Evolutionary conservation across 1,284 basidiomycete genomes (phyloP), one percentile per base, ranked within the genome.

Genomic region (Inonotus hispidus): DNA sequence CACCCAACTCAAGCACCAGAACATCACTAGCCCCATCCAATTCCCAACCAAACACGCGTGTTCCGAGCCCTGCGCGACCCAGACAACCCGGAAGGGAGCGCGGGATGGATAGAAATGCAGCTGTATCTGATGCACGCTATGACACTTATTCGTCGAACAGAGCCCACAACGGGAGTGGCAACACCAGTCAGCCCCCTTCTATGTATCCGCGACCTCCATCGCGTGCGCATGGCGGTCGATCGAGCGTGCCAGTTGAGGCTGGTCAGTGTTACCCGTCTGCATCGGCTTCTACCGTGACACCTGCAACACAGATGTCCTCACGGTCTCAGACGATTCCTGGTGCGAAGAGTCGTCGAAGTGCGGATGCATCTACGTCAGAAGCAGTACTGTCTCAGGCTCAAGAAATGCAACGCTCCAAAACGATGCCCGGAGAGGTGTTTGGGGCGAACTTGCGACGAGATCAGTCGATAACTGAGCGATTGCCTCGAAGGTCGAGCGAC

Each of bases 341-440:
- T 5, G 50, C 14, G 8, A 25, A 38, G 14, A 25, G 53, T n/a
- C 52, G 53, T n/a, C 52, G 53, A 13, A 27, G 55, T 25, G 32
- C 52, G 7, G 23, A 14, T 21, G 59, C 43, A 21, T 14, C 16
- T 19, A 55, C 19, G 38, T 29, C 21, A 25, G 41, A 41, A 39
- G 10, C 10, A 21, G 55, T 13, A 37, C 29, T 13, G 19, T 19
- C 60, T 14, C 55, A 35, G 16, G 53, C 55, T 2, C 55, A 46
- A 19, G 55, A 19, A 6, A 56, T 62, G 32, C 60, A 62, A n/a
- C 55, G 60, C 4, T 58, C 60, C 14, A 56, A 53, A 25, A 62
- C 60, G 16, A 14, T 62, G 27, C 60, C 60, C 10, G 56, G 27
- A 7, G 53, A 60, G 7, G 27, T 19, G 32, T 32, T 25, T 39